Conservation (phyloP, 805 yeast species). For the Isabelozyma pseudorhagii region DNA sequence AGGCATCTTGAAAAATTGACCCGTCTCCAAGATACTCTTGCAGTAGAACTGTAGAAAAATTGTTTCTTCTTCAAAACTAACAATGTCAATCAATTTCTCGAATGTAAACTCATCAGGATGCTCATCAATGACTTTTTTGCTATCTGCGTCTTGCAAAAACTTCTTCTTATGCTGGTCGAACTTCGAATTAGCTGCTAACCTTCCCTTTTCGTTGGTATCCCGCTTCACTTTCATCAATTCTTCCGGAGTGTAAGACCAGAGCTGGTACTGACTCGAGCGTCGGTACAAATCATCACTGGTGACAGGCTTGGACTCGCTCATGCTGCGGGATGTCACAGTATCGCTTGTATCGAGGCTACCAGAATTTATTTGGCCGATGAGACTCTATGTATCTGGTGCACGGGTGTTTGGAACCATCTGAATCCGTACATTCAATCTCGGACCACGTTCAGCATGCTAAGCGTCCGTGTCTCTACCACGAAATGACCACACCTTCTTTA, state of each 20-base stretch:
- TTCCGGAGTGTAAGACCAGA: conserved; percentile 78
- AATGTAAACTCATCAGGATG: conserved; percentile 25
- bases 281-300: conserved; percentile 86
- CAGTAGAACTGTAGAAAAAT: conserved; percentile 68
- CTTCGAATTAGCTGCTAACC: conserved; percentile 26
- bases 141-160: conserved; percentile 11
- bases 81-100: conserved; percentile 36
- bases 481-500: too few relatives aligned
- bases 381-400: too few relatives aligned
- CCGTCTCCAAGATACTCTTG: conserved; percentile 65
- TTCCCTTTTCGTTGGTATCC: conserved; percentile 56
- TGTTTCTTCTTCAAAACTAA: conserved; percentile 68
- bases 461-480: not conserved
- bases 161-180: conserved; percentile 21
- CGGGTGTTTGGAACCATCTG: too few relatives aligned
- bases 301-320: conserved; percentile 21
- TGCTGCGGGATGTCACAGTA: not conserved
- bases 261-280: conserved; percentile 74
- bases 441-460: too few relatives aligned
- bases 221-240: conserved; percentile 49
- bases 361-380: too few relatives aligned
- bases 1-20: conserved; percentile 75
- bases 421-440: too few relatives aligned
- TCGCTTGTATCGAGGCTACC: too few relatives aligned
- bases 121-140: conserved; percentile 27